These are phyloP conservation scores for Colletotrichum euphorbiae DNA, from an alignment of 2,329 filamentous ascomycete genomes.

Conservation along the genomic window DNA sequence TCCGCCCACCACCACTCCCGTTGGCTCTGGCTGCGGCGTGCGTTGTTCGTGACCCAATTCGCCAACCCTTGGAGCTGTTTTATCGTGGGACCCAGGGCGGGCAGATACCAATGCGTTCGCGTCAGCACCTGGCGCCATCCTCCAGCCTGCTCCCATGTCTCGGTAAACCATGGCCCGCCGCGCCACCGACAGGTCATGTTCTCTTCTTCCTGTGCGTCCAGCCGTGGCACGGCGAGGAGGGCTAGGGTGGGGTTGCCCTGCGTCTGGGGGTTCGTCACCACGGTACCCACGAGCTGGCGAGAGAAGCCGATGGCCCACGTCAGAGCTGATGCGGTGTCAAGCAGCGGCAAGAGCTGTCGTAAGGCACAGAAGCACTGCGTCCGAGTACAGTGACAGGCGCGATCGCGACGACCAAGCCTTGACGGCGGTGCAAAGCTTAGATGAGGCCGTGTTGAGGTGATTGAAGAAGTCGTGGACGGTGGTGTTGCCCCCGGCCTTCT, in stretches of 20 bases:
- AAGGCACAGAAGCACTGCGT: not conserved
- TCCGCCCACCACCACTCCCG: not conserved
- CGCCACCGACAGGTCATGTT: conserved; percentile 1
- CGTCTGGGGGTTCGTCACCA: not conserved
- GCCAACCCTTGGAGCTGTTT: not conserved
- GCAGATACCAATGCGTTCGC: not conserved
- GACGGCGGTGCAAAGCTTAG: not conserved
- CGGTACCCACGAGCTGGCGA: not conserved
- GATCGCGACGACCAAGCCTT: conserved; percentile 1
- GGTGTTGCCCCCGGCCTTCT: not conserved
- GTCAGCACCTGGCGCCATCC: not conserved
- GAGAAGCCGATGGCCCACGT: conserved; percentile 1
- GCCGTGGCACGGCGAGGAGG: not conserved
- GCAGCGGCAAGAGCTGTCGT: not conserved
- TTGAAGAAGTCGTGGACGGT: not conserved
- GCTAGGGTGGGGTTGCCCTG: not conserved
- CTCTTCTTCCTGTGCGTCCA: not conserved
- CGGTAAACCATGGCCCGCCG: not conserved
- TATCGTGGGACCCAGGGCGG: not conserved
- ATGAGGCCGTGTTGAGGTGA: not conserved
- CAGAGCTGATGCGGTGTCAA: not conserved
- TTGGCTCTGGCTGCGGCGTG: not conserved
- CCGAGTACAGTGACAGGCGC: not conserved
- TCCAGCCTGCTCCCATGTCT: not conserved
- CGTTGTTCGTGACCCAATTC: not conserved